Evolutionary conservation across 2,329 filamentous ascomycete species (phyloP).

Genomic region (Myriosclerotinia duriaeana): DNA sequence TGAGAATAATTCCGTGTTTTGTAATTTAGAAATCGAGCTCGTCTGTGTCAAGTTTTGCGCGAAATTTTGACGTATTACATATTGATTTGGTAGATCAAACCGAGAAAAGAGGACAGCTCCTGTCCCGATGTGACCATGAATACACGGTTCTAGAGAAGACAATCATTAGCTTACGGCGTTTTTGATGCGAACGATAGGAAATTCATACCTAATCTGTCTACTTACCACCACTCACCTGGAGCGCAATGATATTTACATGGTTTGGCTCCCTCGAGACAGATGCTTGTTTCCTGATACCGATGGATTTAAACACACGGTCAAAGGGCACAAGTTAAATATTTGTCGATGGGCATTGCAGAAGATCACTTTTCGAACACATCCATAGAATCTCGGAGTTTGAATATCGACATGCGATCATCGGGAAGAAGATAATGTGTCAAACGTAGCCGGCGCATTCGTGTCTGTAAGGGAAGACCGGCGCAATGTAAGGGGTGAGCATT

Average conservation of each 20-base stretch:
- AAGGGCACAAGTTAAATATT: slow-evolving; percentile 78
- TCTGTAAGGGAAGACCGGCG: neutral
- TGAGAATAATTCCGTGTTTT: slow-evolving; percentile 69
- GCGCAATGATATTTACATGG: slow-evolving; percentile 71
- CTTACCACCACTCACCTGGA: slow-evolving; percentile 58
- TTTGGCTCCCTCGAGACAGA: slow-evolving; percentile 72
- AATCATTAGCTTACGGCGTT: slow-evolving; percentile 13
- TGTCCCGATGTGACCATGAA: slow-evolving; percentile 78
- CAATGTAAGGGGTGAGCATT: neutral
- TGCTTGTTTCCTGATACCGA: slow-evolving; percentile 73
- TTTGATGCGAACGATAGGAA: neutral
- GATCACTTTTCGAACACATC: slow-evolving; percentile 74
- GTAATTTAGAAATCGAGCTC: neutral
- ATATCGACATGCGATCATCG: slow-evolving; percentile 71
- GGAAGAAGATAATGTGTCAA: slow-evolving; percentile 67
- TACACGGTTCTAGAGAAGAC: slow-evolving; percentile 60
- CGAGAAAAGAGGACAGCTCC: slow-evolving; percentile 69
- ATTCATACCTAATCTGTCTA: slow-evolving; percentile 27
- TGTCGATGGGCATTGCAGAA: slow-evolving; percentile 71
- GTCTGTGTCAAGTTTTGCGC: slow-evolving; percentile 71
- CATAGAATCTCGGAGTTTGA: slow-evolving; percentile 64
- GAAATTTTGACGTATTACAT: slow-evolving; percentile 79
- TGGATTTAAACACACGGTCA: slow-evolving; percentile 69
- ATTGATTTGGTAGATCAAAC: too few species aligned
- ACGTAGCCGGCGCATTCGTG: slow-evolving; percentile 43